Percentiles rank a stretch among this genome's conserved stretches.
Conservation (phyloP, 345 rosid genomes). For the Hirschfeldia incana region DNA sequence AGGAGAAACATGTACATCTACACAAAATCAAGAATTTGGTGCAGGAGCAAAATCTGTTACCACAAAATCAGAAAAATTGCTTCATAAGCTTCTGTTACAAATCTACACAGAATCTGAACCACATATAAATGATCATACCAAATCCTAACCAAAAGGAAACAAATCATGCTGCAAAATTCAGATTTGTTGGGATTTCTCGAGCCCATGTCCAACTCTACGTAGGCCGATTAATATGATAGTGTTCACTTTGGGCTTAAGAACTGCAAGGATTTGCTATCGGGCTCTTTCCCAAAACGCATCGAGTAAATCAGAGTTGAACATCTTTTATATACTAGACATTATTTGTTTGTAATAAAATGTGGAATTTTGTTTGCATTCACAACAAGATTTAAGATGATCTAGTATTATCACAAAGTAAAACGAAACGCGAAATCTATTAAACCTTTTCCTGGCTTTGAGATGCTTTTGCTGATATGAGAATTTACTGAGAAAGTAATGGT, state of each 20-base stretch:
- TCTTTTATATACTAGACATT: no score
- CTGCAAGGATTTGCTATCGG: background rate
- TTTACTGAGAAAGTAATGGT: background rate
- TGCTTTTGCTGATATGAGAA: background rate
- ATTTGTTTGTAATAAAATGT: background rate
- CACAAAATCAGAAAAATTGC: background rate
- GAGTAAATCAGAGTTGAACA: no score
- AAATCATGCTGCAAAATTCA: background rate
- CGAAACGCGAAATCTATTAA: background rate
- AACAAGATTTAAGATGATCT: background rate
- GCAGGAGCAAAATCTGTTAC: slow-evolving; percentile 5
- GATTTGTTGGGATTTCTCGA: background rate
- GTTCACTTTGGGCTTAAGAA: no score
- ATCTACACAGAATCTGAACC: background rate
- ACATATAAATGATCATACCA: background rate
- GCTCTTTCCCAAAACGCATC: background rate
- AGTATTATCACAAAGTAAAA: background rate
- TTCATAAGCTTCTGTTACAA: background rate
- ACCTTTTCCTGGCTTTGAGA: background rate
- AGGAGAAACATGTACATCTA: no score
- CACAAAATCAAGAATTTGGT: no score
- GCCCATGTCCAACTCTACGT: background rate
- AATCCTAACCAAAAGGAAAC: slow-evolving; percentile 12
- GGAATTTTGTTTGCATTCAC: background rate
- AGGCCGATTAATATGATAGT: background rate